These are phyloP conservation scores for Plasmodium falciparum DNA, from an alignment of 169 alveolate genomes.

Conservation along the genomic window DNA sequence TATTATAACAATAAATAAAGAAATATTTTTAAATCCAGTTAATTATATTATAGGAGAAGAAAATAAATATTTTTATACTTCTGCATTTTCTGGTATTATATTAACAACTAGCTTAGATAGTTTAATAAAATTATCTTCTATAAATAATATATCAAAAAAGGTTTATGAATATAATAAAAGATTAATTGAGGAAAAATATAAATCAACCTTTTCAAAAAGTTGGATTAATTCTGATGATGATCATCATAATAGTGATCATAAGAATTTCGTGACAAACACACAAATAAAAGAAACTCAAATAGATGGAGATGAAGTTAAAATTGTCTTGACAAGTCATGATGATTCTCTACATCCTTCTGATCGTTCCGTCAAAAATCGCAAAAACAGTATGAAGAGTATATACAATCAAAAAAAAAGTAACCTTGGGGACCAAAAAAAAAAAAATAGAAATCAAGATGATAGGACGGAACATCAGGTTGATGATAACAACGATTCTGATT, in stretches of 20 bases:
- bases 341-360: not conserved
- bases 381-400: not conserved
- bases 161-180: slow-evolving; percentile 68
- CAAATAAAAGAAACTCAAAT: slow-evolving; percentile 38
- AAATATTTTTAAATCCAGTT: slow-evolving; percentile 81
- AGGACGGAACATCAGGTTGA: not conserved
- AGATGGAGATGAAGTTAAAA: not conserved
- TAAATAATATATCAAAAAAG: slow-evolving; percentile 72
- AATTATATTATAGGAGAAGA: slow-evolving; percentile 83
- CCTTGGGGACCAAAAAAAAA: not conserved
- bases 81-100: slow-evolving; percentile 78
- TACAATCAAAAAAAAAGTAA: not conserved
- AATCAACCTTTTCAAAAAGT: too few relatives aligned
- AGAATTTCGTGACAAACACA: slow-evolving; percentile 2
- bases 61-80: slow-evolving; percentile 38
- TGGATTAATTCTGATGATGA: not conserved
- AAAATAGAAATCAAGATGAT: not conserved
- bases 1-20: slow-evolving; percentile 78
- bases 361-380: not conserved
- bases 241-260: not conserved
- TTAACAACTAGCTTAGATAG: slow-evolving; percentile 81
- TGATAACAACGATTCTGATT: not conserved
- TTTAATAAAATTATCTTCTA: slow-evolving; percentile 78
- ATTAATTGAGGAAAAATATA: slow-evolving; percentile 17
- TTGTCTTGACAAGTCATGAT: slow-evolving; percentile 2